Conservation (phyloP, 2,329 filamentous ascomycete genomes). For the Aspergillus floridensis region DNA sequence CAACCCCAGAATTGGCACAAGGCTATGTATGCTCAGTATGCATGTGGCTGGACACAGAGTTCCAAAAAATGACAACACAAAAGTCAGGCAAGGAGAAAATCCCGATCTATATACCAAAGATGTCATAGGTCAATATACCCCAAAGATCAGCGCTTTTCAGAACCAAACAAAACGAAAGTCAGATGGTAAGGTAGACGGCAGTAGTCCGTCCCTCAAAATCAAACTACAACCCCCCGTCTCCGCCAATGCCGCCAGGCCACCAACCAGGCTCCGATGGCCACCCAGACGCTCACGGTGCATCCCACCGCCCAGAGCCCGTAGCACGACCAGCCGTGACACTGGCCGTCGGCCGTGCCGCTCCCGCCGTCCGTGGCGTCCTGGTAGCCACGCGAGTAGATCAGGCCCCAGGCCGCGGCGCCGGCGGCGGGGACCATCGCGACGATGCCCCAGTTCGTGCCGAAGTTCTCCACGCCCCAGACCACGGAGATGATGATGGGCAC, state of each 20-base stretch:
- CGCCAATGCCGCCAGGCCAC: slow-evolving; percentile 88
- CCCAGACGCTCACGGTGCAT: slow-evolving; percentile 66
- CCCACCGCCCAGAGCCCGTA: slow-evolving; percentile 90
- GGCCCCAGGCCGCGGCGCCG: slow-evolving; percentile 84
- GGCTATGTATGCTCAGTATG: no score
- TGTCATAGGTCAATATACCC: no score
- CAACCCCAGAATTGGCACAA: no score
- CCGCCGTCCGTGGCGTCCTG: slow-evolving; percentile 44
- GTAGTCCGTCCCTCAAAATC: no score
- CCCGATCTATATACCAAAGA: no score
- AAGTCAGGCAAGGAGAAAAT: no score
- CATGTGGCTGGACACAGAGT: no score
- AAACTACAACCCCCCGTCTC: slow-evolving; percentile 69
- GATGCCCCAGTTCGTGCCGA: slow-evolving; percentile 96
- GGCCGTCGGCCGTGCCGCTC: slow-evolving; percentile 43
- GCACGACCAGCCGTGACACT: slow-evolving; percentile 80
- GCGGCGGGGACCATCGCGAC: slow-evolving; percentile 86
- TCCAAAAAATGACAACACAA: no score
- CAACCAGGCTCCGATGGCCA: slow-evolving; percentile 68
- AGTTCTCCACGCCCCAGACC: slow-evolving; percentile 98
- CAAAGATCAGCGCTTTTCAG: no score
- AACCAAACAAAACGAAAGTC: no score
- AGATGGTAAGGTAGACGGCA: no score
- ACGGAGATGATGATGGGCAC: slow-evolving; percentile 92
- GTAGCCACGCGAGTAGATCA: slow-evolving; percentile 68